Percentiles rank a stretch among this genome's conserved stretches.
Evolutionary conservation across 106 monocot genomes (phyloP).

Genomic region (Allium fistulosum): DNA sequence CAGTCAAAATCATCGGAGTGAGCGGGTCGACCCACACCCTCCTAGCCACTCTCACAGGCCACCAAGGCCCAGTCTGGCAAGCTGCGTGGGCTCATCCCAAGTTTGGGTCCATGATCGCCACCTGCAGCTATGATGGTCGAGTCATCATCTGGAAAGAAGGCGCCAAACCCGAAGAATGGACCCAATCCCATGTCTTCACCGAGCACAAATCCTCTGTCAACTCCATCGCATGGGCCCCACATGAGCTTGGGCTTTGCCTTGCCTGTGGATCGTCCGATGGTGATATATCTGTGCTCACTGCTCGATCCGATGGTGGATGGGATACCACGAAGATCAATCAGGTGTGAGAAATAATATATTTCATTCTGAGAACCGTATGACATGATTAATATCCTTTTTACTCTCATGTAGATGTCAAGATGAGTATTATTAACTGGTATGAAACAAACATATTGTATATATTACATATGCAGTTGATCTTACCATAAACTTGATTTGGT

Average conservation of each 20-base stretch:
- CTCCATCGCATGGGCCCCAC: slow-evolving; percentile 22
- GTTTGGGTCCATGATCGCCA: slow-evolving; percentile 25
- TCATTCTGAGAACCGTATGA: too few species aligned
- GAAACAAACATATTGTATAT: too few species aligned
- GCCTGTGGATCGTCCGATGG: slow-evolving; percentile 27
- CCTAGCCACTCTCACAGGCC: slow-evolving; percentile 22
- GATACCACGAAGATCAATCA: slow-evolving; percentile 18
- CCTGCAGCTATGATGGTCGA: slow-evolving; percentile 16
- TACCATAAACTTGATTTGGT: too few species aligned
- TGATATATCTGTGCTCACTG: slow-evolving; percentile 21
- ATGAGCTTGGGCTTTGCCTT: slow-evolving; percentile 22
- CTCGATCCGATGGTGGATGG: slow-evolving; percentile 18
- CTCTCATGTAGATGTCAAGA: too few species aligned
- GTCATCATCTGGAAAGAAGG: slow-evolving; percentile 34
- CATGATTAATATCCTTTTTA: too few species aligned
- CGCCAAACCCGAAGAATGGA: slow-evolving; percentile 23
- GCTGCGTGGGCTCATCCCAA: slow-evolving; percentile 27
- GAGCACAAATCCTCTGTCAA: slow-evolving; percentile 30
- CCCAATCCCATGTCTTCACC: slow-evolving; percentile 14
- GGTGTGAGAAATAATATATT: too few species aligned
- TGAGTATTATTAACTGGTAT: too few species aligned
- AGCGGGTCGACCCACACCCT: slow-evolving; percentile 18
- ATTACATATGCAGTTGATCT: too few species aligned
- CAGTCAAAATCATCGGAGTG: slow-evolving; percentile 22
- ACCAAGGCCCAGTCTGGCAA: slow-evolving; percentile 30